Evolutionary conservation across 495 filamentous ascomycete species (phyloP).

Genomic region (Clohesyomyces aquaticus): DNA sequence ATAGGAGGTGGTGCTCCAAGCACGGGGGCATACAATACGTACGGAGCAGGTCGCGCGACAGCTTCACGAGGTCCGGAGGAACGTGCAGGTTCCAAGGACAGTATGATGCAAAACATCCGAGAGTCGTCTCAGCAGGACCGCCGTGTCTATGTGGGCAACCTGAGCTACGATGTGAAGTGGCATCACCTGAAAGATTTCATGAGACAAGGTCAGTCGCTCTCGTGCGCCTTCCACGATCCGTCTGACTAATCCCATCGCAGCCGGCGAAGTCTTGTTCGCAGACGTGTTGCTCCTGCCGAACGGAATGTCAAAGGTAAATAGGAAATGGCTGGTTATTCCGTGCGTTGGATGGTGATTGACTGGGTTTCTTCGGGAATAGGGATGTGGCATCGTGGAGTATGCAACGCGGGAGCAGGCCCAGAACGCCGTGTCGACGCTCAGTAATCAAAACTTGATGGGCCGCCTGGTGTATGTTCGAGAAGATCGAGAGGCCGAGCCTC

Average conservation of each 20-base stretch:
- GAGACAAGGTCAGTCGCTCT: conserved; percentile 81
- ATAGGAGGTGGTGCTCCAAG: conserved; percentile 73
- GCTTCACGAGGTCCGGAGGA: conserved; percentile 81
- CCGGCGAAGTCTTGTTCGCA: conserved; percentile 99
- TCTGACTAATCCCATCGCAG: conserved; percentile 53
- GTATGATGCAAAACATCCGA: conserved; percentile 92
- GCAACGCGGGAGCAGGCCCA: conserved; percentile 99
- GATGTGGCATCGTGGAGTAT: conserved; percentile 99
- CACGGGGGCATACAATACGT: conserved; percentile 65
- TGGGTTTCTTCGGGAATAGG: conserved; percentile 97
- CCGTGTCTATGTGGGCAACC: conserved; percentile 98
- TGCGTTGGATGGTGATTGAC: conserved; percentile 93
- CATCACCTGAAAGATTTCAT: conserved; percentile 99
- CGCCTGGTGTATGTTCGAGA: conserved; percentile 98
- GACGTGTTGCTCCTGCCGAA: conserved; percentile 99
- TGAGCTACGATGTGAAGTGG: conserved; percentile 99
- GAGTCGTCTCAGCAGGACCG: conserved; percentile 98
- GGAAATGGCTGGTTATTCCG: conserved; percentile 69
- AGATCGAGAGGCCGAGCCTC: conserved; percentile 94
- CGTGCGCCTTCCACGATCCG: neutral
- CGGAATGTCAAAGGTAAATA: conserved; percentile 99
- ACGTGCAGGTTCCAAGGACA: conserved; percentile 75
- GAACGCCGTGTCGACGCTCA: conserved; percentile 94
- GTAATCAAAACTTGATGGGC: conserved; percentile 98
- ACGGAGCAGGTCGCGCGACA: conserved; percentile 63